These are phyloP conservation scores for Phytophthora syringae DNA, from an alignment of 352 stramenopile genomes.

Conservation along the genomic window DNA sequence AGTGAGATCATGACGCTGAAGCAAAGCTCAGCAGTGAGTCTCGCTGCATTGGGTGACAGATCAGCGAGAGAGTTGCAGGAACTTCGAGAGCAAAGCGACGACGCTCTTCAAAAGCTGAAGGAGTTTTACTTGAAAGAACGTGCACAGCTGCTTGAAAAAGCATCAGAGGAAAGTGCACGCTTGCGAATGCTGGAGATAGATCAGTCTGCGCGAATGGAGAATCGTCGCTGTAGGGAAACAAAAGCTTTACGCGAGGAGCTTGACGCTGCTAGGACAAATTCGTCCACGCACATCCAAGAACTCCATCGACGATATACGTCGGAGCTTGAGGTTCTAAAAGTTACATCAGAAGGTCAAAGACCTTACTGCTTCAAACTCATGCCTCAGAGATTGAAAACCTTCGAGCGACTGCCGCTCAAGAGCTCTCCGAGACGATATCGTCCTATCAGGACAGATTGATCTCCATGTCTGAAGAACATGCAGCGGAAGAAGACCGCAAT, in stretches of 20 bases:
- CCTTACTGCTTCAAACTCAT: constrained; percentile 29
- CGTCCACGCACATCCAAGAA: constrained; percentile 22
- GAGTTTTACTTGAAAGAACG: constrained; percentile 26
- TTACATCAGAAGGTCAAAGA: constrained; percentile 14
- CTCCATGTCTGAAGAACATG: constrained; percentile 16
- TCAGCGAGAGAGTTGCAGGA: constrained; percentile 34
- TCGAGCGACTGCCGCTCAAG: constrained; percentile 5
- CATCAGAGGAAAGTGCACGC: constrained; percentile 29
- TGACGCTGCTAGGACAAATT: constrained; percentile 11
- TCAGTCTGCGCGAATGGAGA: constrained; percentile 36
- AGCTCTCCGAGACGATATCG: constrained; percentile 35
- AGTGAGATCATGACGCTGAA: constrained; percentile 36
- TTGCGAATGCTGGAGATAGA: constrained; percentile 41
- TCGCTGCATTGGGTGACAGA: constrained; percentile 30
- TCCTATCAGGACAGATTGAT: constrained; percentile 31
- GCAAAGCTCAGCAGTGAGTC: constrained; percentile 24
- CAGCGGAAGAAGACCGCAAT: constrained; percentile 17
- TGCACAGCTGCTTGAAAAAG: constrained; percentile 24
- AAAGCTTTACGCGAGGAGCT: constrained; percentile 28
- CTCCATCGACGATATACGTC: constrained; percentile 35
- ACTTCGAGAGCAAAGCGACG: constrained; percentile 32
- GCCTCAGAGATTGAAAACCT: constrained; percentile 28
- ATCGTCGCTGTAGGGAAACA: constrained; percentile 27
- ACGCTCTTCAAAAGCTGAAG: constrained; percentile 30
- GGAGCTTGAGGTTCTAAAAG: constrained; percentile 29